Evolutionary conservation across 164 flowering plant species (phyloP), one percentile per base, ranked within the genome.

Genomic region (Stephania japonica): DNA sequence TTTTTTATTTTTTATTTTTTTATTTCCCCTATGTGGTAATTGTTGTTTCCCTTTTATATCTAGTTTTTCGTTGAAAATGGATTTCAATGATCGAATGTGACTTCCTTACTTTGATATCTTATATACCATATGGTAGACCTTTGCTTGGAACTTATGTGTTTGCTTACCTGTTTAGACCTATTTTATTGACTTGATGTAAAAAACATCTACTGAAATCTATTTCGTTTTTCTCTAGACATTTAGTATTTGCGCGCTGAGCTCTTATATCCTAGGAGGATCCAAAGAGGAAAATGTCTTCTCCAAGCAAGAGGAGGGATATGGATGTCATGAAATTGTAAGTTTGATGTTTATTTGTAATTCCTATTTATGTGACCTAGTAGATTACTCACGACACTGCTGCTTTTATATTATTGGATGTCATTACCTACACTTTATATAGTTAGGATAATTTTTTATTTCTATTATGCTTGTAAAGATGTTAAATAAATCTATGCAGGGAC

Each of bases 291-390:
- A 85, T 85, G 88, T 84, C 85, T 69, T 85, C 88, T 67, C 85
- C 86, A 41, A 82, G 84, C 82, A 85, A 85, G 74, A 84, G 88
- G 67, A 81, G 88, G 68, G 86, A 85, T 76, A 81, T 82, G 86
- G 88, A 85, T 82, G 86, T 85, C 71, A 85, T 85, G 86, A 85
- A 82, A 72, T 42, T 84, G 88, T 85, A 80, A 81, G 86, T 69
- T 75, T 7, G n/a, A 7, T 59, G n/a, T 10, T 59, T 59, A n/a
- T 59, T 59, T 59, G n/a, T 67, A 6, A 25, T 25, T 66, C 13
- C 53, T 27, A 14, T 65, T 44, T 50, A 5, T 25, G 12, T 26
- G n/a, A 18, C 42, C 11, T 18, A 21, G 64, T 42, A 65, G 68
- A 69, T 19, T 12, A 9, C 44, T 38, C 9, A n/a, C 38, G 41